A percentile compares a stretch with the other conserved stretches of the same genome.
Conservation (phyloP, 2,329 filamentous ascomycete species). For the Fusarium xylarioides region DNA sequence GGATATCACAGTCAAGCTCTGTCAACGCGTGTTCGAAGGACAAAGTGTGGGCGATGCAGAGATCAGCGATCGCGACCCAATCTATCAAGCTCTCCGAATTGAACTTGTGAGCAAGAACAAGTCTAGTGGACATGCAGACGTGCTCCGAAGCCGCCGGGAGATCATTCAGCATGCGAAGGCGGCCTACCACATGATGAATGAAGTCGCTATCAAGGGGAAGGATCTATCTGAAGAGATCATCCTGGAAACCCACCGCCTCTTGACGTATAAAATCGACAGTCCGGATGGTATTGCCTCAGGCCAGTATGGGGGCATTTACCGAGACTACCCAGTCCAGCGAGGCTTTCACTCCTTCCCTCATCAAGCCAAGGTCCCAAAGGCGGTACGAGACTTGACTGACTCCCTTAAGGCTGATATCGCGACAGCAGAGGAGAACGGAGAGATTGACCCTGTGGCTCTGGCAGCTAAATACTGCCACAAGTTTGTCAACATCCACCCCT, state of each 20-base stretch:
- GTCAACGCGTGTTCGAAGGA: too few relatives aligned
- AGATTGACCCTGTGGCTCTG: slow-evolving; percentile 41
- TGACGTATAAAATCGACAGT: neutral
- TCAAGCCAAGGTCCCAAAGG: neutral
- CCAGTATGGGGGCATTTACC: accelerated
- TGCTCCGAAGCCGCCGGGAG: accelerated
- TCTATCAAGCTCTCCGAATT: accelerated
- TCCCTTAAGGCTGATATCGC: slow-evolving; percentile 36
- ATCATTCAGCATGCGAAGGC: accelerated
- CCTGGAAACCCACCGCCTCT: accelerated
- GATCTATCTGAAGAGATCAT: neutral
- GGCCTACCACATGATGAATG: accelerated
- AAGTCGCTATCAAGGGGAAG: neutral
- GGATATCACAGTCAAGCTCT: neutral
- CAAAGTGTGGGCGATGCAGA: neutral
- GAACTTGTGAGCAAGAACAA: neutral
- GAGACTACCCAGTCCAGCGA: accelerated
- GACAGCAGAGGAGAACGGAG: neutral
- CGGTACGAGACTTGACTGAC: slow-evolving; percentile 32
- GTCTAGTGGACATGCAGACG: accelerated
- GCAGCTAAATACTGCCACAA: slow-evolving; percentile 43
- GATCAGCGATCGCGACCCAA: accelerated
- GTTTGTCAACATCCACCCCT: slow-evolving; percentile 49
- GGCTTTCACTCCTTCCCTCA: neutral
- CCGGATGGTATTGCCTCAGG: accelerated